These are phyloP conservation scores for Bryum argenteum DNA, from an alignment of 225 moss, liverwort and hornwort genomes.

Conservation along the genomic window DNA sequence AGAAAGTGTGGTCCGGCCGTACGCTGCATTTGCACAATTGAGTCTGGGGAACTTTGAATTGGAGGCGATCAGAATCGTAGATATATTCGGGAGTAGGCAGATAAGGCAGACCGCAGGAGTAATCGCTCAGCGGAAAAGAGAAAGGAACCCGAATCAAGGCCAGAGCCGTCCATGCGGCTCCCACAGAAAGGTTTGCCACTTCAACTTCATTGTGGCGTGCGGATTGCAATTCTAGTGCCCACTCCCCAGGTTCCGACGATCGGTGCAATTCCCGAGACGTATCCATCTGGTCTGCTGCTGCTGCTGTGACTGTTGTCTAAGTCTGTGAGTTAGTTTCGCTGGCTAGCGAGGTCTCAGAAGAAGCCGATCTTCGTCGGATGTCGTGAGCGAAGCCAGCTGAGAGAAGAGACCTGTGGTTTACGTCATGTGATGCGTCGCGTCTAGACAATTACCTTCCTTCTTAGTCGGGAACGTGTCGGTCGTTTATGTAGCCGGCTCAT, in stretches of 20 bases:
- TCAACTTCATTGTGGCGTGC: constrained; percentile 27
- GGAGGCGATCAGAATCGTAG: no score
- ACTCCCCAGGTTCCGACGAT: background rate
- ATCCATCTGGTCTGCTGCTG: no score
- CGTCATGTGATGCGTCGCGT: background rate
- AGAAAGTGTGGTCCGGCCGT: background rate
- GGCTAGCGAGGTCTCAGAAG: background rate
- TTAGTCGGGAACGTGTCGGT: background rate
- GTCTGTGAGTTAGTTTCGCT: background rate
- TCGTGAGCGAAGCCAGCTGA: no score
- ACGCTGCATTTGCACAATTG: background rate
- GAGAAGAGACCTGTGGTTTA: no score
- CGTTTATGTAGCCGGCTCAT: background rate
- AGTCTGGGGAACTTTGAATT: no score
- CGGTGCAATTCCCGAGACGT: constrained; percentile 1
- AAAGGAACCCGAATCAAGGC: no score
- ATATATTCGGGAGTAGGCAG: no score
- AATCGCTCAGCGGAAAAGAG: no score
- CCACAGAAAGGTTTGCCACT: constrained; percentile 38
- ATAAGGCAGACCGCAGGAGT: no score
- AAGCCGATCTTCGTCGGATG: no score
- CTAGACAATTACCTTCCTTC: background rate
- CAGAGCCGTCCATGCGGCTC: constrained; percentile 32
- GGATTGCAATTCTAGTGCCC: constrained; percentile 16
- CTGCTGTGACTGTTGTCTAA: background rate